phyloP scores from a whole-genome alignment of 2,329 filamentous ascomycete species.

The Incumbomyces lentus region DNA sequence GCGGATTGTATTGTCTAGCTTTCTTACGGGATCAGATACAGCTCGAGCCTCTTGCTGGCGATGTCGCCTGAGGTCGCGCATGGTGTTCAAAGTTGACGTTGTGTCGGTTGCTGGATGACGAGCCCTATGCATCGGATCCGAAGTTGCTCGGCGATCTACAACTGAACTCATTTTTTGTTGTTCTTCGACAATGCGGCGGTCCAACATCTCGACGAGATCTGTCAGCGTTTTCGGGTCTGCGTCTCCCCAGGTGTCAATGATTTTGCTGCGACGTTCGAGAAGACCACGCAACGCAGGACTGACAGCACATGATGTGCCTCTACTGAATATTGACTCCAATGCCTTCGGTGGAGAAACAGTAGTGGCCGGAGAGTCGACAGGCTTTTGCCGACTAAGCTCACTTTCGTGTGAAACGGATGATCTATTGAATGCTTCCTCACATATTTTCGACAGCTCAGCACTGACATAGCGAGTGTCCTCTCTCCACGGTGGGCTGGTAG shows the following conservation, averaged over 20 bases:
- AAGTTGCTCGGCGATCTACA: conserved; percentile 33
- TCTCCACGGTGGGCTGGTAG: conserved; percentile 46
- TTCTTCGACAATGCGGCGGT: conserved; percentile 44
- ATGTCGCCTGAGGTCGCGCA: conserved; percentile 18
- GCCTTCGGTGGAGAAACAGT: conserved; percentile 30
- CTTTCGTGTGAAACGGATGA: conserved; percentile 44
- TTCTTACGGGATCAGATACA: conserved; percentile 23
- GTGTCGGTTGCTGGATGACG: background rate
- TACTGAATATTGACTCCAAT: conserved; percentile 12
- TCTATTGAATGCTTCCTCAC: conserved; percentile 84
- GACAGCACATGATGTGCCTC: conserved; percentile 35
- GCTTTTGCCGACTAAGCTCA: conserved; percentile 27
- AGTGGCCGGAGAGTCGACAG: conserved; percentile 41
- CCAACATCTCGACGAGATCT: conserved; percentile 51
- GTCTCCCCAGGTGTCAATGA: conserved; percentile 41
- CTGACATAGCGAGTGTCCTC: conserved; percentile 79
- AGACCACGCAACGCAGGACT: conserved; percentile 42
- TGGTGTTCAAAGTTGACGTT: conserved; percentile 12
- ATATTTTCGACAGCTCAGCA: conserved; percentile 74
- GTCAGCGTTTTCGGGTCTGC: conserved; percentile 35
- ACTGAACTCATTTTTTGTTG: conserved; percentile 11
- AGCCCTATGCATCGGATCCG: conserved; percentile 32
- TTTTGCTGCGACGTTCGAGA: conserved; percentile 47
- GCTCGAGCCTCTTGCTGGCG: conserved; percentile 22
- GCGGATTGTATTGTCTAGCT: conserved; percentile 40